Percentiles rank a stretch among this genome's conserved stretches.
Evolutionary conservation across 148 eudicot genomes (phyloP).

Genomic region (Polygonum maritimum): DNA sequence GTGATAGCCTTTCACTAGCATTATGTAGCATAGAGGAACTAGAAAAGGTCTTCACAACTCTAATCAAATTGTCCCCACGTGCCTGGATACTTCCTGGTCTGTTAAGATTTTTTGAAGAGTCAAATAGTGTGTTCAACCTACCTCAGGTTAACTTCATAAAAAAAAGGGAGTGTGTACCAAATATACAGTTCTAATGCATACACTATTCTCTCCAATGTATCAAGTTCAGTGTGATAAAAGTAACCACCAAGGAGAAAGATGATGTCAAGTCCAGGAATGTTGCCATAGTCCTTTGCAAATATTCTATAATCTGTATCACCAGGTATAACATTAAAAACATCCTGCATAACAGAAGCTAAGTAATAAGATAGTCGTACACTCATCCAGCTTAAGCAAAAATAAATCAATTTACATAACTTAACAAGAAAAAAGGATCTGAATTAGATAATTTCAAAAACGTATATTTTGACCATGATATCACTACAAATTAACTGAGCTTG

Average conservation of each 20-base stretch:
- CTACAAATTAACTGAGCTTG: not conserved
- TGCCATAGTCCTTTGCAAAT: slow-evolving; percentile 71
- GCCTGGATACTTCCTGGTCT: slow-evolving; percentile 99
- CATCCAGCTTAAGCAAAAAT: not conserved
- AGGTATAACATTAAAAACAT: slow-evolving; percentile 72
- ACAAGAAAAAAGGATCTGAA: not conserved
- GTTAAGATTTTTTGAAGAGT: slow-evolving; percentile 13
- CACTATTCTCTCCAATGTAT: slow-evolving; percentile 89
- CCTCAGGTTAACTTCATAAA: slow-evolving; percentile 17
- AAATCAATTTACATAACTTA: not conserved
- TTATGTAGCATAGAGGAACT: slow-evolving; percentile 52
- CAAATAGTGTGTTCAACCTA: slow-evolving; percentile 21
- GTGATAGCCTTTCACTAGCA: slow-evolving; percentile 46
- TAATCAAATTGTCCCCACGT: slow-evolving; percentile 86
- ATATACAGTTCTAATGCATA: slow-evolving; percentile 47
- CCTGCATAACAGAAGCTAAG: slow-evolving; percentile 37
- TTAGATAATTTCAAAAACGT: not conserved
- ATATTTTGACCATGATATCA: not conserved
- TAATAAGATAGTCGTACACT: not conserved
- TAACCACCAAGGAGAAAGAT: slow-evolving; percentile 91
- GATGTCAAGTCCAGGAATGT: slow-evolving; percentile 91
- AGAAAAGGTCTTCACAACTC: slow-evolving; percentile 71
- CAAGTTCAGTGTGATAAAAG: slow-evolving; percentile 83
- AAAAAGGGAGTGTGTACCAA: slow-evolving; percentile 38
- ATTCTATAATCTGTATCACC: slow-evolving; percentile 99